Evolutionary conservation across 2,329 filamentous ascomycete genomes (phyloP), one percentile per base, ranked within the genome.

Genomic region (Pseudopithomyces maydicus): DNA sequence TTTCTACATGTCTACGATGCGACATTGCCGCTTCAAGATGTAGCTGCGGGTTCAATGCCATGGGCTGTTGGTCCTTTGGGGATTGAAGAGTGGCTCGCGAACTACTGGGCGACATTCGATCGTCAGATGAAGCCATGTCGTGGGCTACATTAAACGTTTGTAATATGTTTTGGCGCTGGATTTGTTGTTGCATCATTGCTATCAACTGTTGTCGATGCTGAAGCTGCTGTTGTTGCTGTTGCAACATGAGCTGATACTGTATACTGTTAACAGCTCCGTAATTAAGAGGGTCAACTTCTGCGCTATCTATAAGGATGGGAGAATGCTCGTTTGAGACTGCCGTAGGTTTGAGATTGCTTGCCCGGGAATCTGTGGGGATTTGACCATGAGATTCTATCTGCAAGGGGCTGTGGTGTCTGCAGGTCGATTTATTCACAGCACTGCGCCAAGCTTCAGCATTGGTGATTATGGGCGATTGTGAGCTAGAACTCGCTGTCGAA

Each of bases 401-500:
- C 0, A 10, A 35, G n/a, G 20, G 29, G 23, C 23, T 26, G 29
- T 11, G 22, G 2, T 50, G 10, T 8, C 15, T 22, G 32, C 6
- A 20, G 14, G 17, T 19, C 14, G 36, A 39, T 15, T 22, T 20
- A 20, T 32, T 49, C 33, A n/a, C 29, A 22, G 44, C 46, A n/a
- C 17, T 49, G 29, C 32, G 45, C 46, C 46, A 38, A 19, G 33
- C 53, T 7, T 59, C 58, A 3, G 47, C 26, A 43, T 62, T 52
- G 1, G 65, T 50, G 15, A 58, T 29, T 8, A 57, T 23, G 6
- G 56, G 61, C n/a, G 59, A 61, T 15, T 48, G 44, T 11, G 42
- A 12, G 36, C n/a, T 35, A 32, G 39, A 33, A 15, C 35, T 14
- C 32, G 50, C 11, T n/a, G 35, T 55, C 14, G 47, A 41, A 17